Evolutionary conservation across 805 yeast genomes (phyloP).

Genomic region (Hemisphaericaspora nanyangensis): DNA sequence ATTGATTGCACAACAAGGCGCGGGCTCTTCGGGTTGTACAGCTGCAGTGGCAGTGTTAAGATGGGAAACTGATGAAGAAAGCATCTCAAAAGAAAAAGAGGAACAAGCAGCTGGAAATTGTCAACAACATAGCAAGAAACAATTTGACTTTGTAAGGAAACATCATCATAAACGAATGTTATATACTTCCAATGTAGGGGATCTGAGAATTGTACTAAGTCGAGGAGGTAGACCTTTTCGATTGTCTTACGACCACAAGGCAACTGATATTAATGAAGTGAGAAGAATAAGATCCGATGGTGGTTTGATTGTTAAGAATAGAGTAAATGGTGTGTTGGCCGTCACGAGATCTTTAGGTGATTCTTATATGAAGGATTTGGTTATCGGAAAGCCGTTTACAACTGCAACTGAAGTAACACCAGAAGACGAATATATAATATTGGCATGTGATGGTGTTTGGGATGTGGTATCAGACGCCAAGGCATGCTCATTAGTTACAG

Average conservation of each 20-base stretch:
- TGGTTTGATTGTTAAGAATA: constrained; percentile 81
- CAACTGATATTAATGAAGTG: constrained; percentile 74
- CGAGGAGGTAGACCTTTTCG: constrained; percentile 74
- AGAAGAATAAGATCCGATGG: constrained; percentile 74
- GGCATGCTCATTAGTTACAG: constrained; percentile 70
- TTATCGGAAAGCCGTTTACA: constrained; percentile 88
- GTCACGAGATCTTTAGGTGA: constrained; percentile 94
- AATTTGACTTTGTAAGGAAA: constrained; percentile 47
- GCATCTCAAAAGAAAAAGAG: neutral
- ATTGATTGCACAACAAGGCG: constrained; percentile 53
- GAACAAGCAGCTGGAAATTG: neutral
- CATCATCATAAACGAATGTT: constrained; percentile 63
- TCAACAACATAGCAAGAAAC: constrained; percentile 14
- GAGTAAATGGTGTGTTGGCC: constrained; percentile 95
- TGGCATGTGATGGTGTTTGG: constrained; percentile 98
- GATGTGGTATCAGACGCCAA: constrained; percentile 84
- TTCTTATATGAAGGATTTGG: constrained; percentile 83
- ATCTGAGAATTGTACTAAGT: constrained; percentile 76
- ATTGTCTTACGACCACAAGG: constrained; percentile 90
- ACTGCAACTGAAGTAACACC: constrained; percentile 72
- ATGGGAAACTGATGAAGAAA: constrained; percentile 56
- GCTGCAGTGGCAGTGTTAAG: constrained; percentile 90
- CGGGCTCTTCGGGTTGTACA: constrained; percentile 85
- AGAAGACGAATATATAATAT: constrained; percentile 72
- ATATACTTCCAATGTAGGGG: constrained; percentile 95